Base-by-base conservation (phyloP, 1,284 basidiomycete species). In the Lentinula novae-zelandiae region DNA sequence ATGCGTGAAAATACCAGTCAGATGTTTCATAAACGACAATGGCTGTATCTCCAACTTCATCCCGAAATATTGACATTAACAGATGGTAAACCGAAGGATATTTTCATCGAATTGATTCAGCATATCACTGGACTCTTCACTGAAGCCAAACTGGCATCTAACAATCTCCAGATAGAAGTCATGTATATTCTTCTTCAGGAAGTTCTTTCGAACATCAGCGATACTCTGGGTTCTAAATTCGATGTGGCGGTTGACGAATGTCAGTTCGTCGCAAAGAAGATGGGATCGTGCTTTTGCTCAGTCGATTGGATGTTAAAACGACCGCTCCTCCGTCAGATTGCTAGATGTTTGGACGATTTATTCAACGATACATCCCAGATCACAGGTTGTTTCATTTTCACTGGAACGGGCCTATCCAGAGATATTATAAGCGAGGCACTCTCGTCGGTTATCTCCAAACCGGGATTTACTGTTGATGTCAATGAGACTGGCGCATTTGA, bases 21-120 rank as follows among this genome's bases (percentile, higher is more conserved):
- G 20, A 40, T 40, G 39, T 46, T 34, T 7, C 54, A 53, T 22
- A 60, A 40, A 53, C 33, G 42, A 6, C 44, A 42, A 12, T 63
- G 62, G 62, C 48, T 63, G 1, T 8, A 53, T 1, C 53, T 60
- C 12, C 62, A 63, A 55, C 36, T 63, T 4, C 13, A 50, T 36
- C 58, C 62, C 1, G 27, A 20, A 2, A 5, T 56, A 12, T n/a
- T 53, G 13, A 9, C 6, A 9, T 40, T 5, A 1, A 20, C 4
- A 39, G 13, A 44, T 12, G 4, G 15, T 12, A 27, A 27, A 27
- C 3, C 27, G 3, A 27, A 27, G 27, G 54, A 56, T 34, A 31
- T 56, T 1, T 56, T 56, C 17, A n/a, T 20, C 17, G 5, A 7
- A 13, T 4, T 56, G 7, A 34, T 33, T 2, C 2, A n/a, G 39